Percentiles rank a stretch among this genome's conserved stretches.
These are phyloP conservation scores for Fusarium nodosum DNA, from an alignment of 2,329 filamentous ascomycete species.

Conservation along the genomic window DNA sequence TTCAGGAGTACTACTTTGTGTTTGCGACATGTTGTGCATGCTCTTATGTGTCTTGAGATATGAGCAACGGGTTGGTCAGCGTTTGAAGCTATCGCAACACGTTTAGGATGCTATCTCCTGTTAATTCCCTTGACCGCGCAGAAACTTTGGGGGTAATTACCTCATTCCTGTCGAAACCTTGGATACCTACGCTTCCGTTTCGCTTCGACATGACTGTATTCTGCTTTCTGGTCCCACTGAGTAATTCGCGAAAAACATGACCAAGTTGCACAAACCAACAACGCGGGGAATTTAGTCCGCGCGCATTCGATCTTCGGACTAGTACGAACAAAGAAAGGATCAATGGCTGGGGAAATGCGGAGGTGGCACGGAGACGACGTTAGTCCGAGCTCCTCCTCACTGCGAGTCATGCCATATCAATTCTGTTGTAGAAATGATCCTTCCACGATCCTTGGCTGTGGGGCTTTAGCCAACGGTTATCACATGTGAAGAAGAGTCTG, in stretches of 20 bases:
- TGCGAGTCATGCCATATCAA: not conserved
- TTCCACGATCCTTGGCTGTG: not conserved
- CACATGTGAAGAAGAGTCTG: not conserved
- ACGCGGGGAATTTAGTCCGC: slow-evolving; percentile 32
- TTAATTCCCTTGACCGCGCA: not conserved
- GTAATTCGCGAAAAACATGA: not conserved
- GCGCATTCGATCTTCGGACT: not conserved
- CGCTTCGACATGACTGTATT: slow-evolving; percentile 24
- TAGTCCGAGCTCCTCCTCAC: slow-evolving; percentile 16
- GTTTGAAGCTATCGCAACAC: slow-evolving; percentile 59
- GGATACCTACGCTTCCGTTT: slow-evolving; percentile 1
- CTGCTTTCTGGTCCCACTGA: not conserved
- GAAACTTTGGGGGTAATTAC: accelerated
- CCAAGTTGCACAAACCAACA: slow-evolving; percentile 4
- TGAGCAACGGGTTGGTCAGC: slow-evolving; percentile 58
- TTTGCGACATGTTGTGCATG: slow-evolving; percentile 58
- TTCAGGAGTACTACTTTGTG: slow-evolving; percentile 53
- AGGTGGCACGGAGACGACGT: slow-evolving; percentile 3
- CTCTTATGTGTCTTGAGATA: slow-evolving; percentile 58
- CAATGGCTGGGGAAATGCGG: slow-evolving; percentile 18
- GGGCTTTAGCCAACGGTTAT: not conserved
- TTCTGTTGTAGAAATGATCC: not conserved
- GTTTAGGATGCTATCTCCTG: slow-evolving; percentile 16
- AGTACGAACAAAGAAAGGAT: slow-evolving; percentile 1
- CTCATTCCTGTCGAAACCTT: slow-evolving; percentile 9